phyloP scores from a whole-genome alignment of 2,329 filamentous ascomycete species.

The Didymella keratinophila region DNA sequence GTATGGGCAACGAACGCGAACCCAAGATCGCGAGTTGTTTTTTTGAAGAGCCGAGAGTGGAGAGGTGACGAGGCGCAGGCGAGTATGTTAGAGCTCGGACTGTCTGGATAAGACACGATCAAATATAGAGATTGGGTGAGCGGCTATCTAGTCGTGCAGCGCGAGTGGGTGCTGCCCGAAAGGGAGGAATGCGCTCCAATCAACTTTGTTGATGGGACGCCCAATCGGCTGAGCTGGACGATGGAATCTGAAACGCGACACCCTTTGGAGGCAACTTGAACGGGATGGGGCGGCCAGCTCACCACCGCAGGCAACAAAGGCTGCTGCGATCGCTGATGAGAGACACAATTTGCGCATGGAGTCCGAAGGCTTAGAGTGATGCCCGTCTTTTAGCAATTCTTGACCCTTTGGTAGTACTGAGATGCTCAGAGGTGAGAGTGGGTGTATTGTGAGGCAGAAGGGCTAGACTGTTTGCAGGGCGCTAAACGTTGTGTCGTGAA shows the following conservation, averaged over 20 bases:
- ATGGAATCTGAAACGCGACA: constrained; percentile 32
- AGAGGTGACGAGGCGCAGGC: not conserved
- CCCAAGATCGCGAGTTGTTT: not conserved
- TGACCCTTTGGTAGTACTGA: not conserved
- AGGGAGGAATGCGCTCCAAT: constrained; percentile 38
- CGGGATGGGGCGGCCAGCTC: not conserved
- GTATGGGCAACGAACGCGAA: not conserved
- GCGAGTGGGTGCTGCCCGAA: constrained; percentile 12
- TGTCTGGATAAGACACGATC: constrained; percentile 23
- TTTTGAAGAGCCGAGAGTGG: too few relatives aligned
- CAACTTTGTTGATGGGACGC: constrained; percentile 24
- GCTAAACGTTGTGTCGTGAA: constrained; percentile 15
- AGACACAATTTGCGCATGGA: not conserved
- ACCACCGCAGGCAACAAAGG: not conserved
- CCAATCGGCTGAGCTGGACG: constrained; percentile 31
- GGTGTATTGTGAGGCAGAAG: not conserved
- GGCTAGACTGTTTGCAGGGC: constrained; percentile 8
- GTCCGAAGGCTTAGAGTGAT: not conserved
- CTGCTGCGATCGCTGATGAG: not conserved
- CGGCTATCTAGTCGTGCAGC: constrained; percentile 34
- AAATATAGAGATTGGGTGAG: constrained; percentile 37
- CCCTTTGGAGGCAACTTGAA: not conserved
- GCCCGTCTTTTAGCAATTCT: not conserved
- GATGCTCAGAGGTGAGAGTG: not conserved
- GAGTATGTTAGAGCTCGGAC: constrained; percentile 11